Conservation (phyloP, 345 rosid genomes). For the Iberis pinnata region DNA sequence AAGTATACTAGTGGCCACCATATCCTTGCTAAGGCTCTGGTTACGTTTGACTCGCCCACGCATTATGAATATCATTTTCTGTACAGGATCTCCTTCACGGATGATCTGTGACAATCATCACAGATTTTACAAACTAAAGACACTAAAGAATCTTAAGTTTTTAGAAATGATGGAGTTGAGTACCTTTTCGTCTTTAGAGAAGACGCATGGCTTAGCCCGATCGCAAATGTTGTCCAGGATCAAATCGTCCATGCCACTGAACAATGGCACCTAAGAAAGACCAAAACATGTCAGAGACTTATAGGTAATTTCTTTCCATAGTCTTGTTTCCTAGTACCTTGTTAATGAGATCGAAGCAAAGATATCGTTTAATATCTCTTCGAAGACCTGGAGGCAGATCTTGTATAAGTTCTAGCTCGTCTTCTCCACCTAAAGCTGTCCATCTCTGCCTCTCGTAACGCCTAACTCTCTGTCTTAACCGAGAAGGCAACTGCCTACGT, state of each 20-base stretch:
- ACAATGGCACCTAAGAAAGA: slow-evolving; percentile 58
- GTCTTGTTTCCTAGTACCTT: slow-evolving; percentile 40
- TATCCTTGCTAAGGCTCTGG: slow-evolving; percentile 74
- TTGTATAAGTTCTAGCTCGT: slow-evolving; percentile 58
- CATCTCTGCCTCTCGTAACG: slow-evolving; percentile 70
- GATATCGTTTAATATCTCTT: slow-evolving; percentile 74
- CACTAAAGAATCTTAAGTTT: not conserved
- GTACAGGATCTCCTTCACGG: slow-evolving; percentile 95
- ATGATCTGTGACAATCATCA: slow-evolving; percentile 45
- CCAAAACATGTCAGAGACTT: slow-evolving; percentile 9
- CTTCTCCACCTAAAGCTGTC: slow-evolving; percentile 66
- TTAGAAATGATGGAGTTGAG: not conserved
- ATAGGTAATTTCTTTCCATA: not conserved
- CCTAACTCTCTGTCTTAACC: slow-evolving; percentile 67
- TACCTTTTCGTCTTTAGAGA: slow-evolving; percentile 88
- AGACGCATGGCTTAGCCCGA: slow-evolving; percentile 60
- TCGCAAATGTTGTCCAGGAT: slow-evolving; percentile 95
- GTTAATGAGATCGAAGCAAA: slow-evolving; percentile 76
- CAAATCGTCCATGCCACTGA: slow-evolving; percentile 69
- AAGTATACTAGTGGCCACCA: slow-evolving; percentile 51
- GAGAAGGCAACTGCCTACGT: slow-evolving; percentile 76
- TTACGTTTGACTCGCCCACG: slow-evolving; percentile 49
- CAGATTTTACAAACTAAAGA: not conserved
- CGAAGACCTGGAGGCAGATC: slow-evolving; percentile 86
- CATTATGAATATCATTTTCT: slow-evolving; percentile 63